phyloP scores from a whole-genome alignment of 192 early-diverging fungal species.

The Podila epicladia region DNA sequence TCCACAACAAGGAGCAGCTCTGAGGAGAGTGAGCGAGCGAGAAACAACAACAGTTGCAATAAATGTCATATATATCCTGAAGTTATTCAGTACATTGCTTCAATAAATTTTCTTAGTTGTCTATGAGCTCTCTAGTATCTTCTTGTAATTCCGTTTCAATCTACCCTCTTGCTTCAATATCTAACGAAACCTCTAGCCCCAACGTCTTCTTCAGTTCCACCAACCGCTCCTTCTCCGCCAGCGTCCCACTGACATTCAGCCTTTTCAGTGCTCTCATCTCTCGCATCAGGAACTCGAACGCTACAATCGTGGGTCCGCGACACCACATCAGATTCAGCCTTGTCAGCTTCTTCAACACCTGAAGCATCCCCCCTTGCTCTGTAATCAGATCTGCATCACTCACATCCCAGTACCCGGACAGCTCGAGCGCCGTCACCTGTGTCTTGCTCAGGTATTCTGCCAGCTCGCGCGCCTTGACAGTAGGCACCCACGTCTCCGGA shows the following conservation, averaged over 20 bases:
- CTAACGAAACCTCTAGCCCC: not conserved
- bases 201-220: not conserved
- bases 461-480: not conserved
- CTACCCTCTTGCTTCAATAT: not conserved
- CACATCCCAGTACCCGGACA: not conserved
- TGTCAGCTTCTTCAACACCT: not conserved
- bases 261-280: not conserved
- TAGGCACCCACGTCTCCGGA: not conserved
- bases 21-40: not conserved
- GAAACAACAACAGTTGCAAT: too few species aligned
- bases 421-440: not conserved
- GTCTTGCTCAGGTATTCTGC: not conserved
- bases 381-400: not conserved
- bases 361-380: not conserved
- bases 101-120: not conserved
- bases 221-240: not conserved
- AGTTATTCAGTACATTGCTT: too few species aligned
- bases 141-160: too few species aligned
- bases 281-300: not conserved
- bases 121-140: too few species aligned
- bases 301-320: not conserved
- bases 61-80: too few species aligned
- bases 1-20: conserved; percentile 24
- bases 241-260: not conserved
- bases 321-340: not conserved